Percentiles rank a stretch among this genome's conserved stretches.
Evolutionary conservation across 352 stramenopile species (phyloP).

Genomic region (Phytophthora cajani): DNA sequence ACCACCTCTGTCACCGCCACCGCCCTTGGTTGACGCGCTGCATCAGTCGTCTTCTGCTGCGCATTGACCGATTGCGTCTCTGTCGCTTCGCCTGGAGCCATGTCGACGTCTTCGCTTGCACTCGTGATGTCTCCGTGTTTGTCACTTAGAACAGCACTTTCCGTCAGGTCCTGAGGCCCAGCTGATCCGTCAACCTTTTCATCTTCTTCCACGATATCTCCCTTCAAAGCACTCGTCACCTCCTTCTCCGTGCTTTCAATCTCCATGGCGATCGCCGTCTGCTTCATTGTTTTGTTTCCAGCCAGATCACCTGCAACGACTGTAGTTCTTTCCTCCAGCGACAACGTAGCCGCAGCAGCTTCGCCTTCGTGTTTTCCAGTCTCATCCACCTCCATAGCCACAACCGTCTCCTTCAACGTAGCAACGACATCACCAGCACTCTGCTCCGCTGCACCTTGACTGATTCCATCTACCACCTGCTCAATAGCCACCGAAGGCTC

Average conservation of each 20-base stretch:
- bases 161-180: background rate
- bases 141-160: background rate
- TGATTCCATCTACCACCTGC: background rate
- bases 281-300: background rate
- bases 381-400: conserved; percentile 5
- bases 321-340: background rate
- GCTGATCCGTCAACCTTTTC: background rate
- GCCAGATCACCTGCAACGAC: background rate
- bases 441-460: background rate
- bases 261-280: conserved; percentile 10
- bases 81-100: background rate
- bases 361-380: background rate
- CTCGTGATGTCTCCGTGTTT: background rate
- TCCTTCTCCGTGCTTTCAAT: conserved; percentile 5
- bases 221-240: background rate
- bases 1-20: conserved; percentile 11
- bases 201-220: background rate
- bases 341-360: background rate
- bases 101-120: conserved; percentile 13
- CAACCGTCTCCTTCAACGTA: background rate
- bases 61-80: background rate
- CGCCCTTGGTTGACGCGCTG: background rate
- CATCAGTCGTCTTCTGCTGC: background rate
- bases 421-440: background rate
- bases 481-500: background rate